Evolutionary conservation across 73 alveolate species (phyloP).

Genomic region (Tetrahymena borealis): DNA sequence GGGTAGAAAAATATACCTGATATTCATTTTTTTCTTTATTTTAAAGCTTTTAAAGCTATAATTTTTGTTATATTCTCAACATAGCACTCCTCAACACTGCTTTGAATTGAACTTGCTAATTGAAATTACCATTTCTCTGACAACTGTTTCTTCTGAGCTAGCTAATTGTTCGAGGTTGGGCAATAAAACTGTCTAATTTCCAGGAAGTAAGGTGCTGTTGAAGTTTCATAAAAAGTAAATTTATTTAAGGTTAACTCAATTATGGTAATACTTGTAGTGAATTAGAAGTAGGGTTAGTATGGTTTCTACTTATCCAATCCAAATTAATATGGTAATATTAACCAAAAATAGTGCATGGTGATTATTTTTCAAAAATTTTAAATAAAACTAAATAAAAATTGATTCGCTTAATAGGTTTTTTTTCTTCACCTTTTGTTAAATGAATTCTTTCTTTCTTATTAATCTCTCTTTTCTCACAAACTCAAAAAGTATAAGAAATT

Average conservation of each 20-base stretch:
- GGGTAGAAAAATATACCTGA: no score
- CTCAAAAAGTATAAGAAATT: background rate
- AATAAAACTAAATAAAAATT: background rate
- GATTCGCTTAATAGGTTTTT: background rate
- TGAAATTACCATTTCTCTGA: slow-evolving; percentile 46
- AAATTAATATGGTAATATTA: no score
- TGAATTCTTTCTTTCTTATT: slow-evolving; percentile 1
- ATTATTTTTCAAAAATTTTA: background rate
- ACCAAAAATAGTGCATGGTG: background rate
- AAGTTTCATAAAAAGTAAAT: background rate
- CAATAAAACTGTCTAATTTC: slow-evolving; percentile 7
- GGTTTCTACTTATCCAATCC: no score
- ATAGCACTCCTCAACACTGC: background rate
- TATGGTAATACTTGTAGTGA: no score
- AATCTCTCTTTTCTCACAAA: background rate
- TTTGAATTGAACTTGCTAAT: background rate
- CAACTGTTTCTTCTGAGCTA: slow-evolving; percentile 66
- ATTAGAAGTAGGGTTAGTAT: no score
- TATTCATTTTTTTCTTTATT: background rate
- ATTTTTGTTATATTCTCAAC: background rate
- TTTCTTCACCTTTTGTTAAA: slow-evolving; percentile 17
- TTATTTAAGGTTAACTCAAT: no score
- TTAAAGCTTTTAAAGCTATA: background rate
- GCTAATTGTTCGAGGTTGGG: slow-evolving; percentile 62
- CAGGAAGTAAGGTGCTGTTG: background rate